Base-by-base conservation (phyloP, 768 basidiomycete species). In the Galerina sulciceps region DNA sequence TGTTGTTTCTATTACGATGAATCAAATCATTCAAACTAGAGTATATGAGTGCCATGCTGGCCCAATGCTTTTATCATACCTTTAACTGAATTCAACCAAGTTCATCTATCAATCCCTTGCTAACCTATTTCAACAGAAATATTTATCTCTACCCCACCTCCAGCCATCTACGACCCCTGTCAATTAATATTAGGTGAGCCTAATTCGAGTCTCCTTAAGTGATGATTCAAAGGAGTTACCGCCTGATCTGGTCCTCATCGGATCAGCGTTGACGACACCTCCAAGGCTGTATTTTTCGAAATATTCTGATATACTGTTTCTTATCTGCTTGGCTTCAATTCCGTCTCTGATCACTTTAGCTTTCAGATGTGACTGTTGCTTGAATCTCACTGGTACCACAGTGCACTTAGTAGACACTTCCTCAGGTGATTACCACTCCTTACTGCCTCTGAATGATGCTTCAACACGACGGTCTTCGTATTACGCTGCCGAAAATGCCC, bases 381-480 rank as follows among this genome's bases (percentile, higher is more conserved):
- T 15, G 26, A 17, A 18, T 4, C n/a, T 18, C 14, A 9, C 8
- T 43, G 2, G 22, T 10, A 20, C 35, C 10, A 11, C 8, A 13
- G 2, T 6, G 20, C 26, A 2, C 18, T 2, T 26, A 6, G 22
- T 37, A 13, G 54, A 2, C 13, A 8, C 15, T 14, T 48, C 14
- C 13, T 34, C 1, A 66, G 61, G 79, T 84, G 67, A 76, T 79
- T 78, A 49, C 3, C 52, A 37, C 54, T 53, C 53, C 34, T 38
- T 50, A 38, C 37, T 45, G 34, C 57, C 44, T 57, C 70, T 60
- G 17, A 55, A 86, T 88, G 88, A 90, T 91, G 89, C 73, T 83
- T 76, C 80, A 86, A 87, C 89, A 92, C 91, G 91, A 93, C 91
- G 91, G 91, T 93, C 91, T 92, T 90, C 91, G 91, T 92, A 93